phyloP scores from a whole-genome alignment of 257 asterid species.

The Gentiana dahurica region DNA sequence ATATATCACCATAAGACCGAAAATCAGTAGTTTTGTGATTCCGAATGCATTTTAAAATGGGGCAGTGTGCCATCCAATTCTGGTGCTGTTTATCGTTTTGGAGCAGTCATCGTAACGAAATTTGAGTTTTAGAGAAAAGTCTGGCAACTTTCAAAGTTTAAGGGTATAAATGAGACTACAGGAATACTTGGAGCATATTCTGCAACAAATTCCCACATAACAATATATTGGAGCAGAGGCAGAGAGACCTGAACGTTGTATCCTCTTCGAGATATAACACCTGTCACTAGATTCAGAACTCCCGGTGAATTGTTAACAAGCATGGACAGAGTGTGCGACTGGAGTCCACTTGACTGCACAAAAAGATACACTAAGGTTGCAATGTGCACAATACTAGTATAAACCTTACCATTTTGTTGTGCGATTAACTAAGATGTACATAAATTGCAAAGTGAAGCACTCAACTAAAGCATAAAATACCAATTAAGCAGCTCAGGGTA shows the following conservation, averaged over 20 bases:
- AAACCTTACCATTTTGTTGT: neutral
- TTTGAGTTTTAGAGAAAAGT: no score
- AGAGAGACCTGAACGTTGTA: slow-evolving; percentile 61
- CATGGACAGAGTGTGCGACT: slow-evolving; percentile 71
- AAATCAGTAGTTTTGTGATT: no score
- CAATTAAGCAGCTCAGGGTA: neutral
- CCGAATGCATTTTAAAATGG: no score
- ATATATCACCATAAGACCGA: no score
- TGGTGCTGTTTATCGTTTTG: no score
- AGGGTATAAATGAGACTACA: no score
- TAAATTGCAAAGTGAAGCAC: neutral
- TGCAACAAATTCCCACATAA: no score
- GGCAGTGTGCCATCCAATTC: no score
- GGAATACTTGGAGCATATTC: no score
- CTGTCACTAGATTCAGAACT: slow-evolving; percentile 74
- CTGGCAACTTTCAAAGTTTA: no score
- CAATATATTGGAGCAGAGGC: no score
- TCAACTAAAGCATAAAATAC: neutral
- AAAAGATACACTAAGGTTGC: slow-evolving; percentile 11
- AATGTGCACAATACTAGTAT: slow-evolving; percentile 1
- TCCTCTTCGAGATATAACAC: slow-evolving; percentile 81
- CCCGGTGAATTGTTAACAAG: slow-evolving; percentile 69
- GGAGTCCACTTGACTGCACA: slow-evolving; percentile 66
- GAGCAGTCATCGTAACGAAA: no score
- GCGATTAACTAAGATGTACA: neutral